Conservation (phyloP, 2,329 filamentous ascomycete genomes). For the Triangularia setosa region DNA sequence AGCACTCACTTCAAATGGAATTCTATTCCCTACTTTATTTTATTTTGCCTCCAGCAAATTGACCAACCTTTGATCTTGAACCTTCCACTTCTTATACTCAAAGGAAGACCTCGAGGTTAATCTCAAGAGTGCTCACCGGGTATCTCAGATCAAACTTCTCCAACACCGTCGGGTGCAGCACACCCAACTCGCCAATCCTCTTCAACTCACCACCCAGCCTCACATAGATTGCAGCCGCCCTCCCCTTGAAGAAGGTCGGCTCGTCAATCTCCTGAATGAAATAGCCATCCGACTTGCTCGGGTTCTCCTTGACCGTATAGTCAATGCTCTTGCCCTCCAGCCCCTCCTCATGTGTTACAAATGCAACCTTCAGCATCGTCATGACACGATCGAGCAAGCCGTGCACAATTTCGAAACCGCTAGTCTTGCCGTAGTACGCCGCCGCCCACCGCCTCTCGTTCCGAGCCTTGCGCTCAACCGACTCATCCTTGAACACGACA, state of each 20-base stretch:
- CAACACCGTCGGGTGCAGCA: slow-evolving; percentile 87
- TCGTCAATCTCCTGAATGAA: slow-evolving; percentile 94
- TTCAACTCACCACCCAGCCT: slow-evolving; percentile 68
- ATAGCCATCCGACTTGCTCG: slow-evolving; percentile 67
- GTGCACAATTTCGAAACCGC: slow-evolving; percentile 93
- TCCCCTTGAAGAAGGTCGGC: slow-evolving; percentile 85
- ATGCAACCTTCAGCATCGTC: slow-evolving; percentile 82
- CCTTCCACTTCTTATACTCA: slow-evolving; percentile 35
- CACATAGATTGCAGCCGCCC: slow-evolving; percentile 80
- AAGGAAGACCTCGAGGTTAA: slow-evolving; percentile 92
- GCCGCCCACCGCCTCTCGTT: slow-evolving; percentile 97
- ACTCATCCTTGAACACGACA: slow-evolving; percentile 83
- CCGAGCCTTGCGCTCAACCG: slow-evolving; percentile 72
- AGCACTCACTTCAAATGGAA: not conserved
- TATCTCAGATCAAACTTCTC: slow-evolving; percentile 92
- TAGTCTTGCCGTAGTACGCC: slow-evolving; percentile 89
- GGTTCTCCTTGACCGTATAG: slow-evolving; percentile 51
- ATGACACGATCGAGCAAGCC: slow-evolving; percentile 88
- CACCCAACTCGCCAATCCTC: slow-evolving; percentile 85
- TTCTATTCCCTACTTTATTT: not conserved
- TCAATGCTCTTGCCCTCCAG: slow-evolving; percentile 49
- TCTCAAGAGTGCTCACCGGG: slow-evolving; percentile 88
- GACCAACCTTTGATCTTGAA: not conserved
- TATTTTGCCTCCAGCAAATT: not conserved
- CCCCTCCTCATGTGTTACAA: slow-evolving; percentile 72